phyloP scores from a whole-genome alignment of 768 basidiomycete genomes.

The Mycena epipterygia region DNA sequence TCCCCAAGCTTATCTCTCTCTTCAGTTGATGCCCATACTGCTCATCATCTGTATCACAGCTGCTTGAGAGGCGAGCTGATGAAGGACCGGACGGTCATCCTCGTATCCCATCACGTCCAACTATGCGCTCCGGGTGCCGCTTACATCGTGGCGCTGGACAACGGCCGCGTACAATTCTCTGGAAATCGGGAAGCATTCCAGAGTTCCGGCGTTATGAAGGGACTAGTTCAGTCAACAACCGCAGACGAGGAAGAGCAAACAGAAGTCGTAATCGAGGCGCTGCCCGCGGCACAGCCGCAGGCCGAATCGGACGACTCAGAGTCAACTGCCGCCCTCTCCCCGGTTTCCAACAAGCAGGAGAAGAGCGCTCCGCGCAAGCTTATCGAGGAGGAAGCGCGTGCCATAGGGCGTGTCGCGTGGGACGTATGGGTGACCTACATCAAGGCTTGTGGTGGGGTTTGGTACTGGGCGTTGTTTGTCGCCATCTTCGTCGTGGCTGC shows the following conservation, averaged over 20 bases:
- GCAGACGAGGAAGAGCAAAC: constrained; percentile 49
- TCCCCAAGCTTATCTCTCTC: constrained; percentile 33
- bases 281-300: constrained; percentile 19
- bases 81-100: constrained; percentile 84
- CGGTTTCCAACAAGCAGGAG: constrained; percentile 47
- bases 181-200: constrained; percentile 77
- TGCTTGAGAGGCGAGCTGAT: constrained; percentile 90
- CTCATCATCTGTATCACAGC: constrained; percentile 86
- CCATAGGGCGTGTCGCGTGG: constrained; percentile 75
- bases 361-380: constrained; percentile 83
- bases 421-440: constrained; percentile 78
- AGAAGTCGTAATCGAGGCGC: constrained; percentile 43
- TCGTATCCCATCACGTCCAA: constrained; percentile 97
- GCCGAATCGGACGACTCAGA: constrained; percentile 43
- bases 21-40: constrained; percentile 92
- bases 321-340: constrained; percentile 43
- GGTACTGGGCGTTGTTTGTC: constrained; percentile 71
- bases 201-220: constrained; percentile 72
- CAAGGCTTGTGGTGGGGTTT: constrained; percentile 60
- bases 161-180: constrained; percentile 81
- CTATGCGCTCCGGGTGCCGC: constrained; percentile 84
- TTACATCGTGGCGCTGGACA: constrained; percentile 88
- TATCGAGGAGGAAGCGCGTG: constrained; percentile 87
- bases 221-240: constrained; percentile 71
- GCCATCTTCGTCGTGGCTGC: constrained; percentile 69